Percentiles rank a stretch among this genome's conserved stretches.
These are phyloP conservation scores for Solanum bulbocastanum DNA, from an alignment of 257 asterid species.

Conservation along the genomic window DNA sequence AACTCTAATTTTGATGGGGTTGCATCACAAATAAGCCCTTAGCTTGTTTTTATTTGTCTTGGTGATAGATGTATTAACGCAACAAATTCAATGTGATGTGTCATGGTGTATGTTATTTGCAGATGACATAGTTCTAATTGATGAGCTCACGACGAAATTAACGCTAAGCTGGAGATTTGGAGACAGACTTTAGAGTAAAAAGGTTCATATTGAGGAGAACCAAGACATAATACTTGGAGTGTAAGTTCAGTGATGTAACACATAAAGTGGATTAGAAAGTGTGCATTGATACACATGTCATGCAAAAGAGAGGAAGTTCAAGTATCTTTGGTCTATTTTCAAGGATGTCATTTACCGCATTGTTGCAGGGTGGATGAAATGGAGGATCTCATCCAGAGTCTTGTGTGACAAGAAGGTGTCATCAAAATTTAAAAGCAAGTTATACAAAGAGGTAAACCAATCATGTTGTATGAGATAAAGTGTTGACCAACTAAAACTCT, in stretches of 20 bases:
- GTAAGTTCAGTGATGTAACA: not conserved
- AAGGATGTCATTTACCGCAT: not conserved
- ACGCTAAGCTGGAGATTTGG: not conserved
- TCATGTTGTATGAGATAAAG: not conserved
- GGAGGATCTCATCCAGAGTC: not conserved
- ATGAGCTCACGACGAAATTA: too few species aligned
- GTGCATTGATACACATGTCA: not conserved
- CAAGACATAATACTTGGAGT: not conserved
- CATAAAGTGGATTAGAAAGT: not conserved
- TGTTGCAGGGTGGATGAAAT: not conserved
- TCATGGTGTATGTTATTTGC: not conserved
- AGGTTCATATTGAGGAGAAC: not conserved
- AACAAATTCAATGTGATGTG: too few species aligned
- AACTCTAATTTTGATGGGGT: not conserved
- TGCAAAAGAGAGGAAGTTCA: not conserved
- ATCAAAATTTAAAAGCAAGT: not conserved
- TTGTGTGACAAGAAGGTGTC: not conserved
- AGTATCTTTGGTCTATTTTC: not conserved
- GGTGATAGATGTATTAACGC: not conserved
- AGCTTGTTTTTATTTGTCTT: not conserved
- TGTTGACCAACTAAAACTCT: not conserved
- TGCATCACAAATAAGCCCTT: not conserved
- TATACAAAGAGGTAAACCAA: not conserved
- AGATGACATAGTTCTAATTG: too few species aligned
- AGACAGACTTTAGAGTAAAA: not conserved